Evolutionary conservation across 139 green algal species (phyloP).

Genomic region (Chara braunii): DNA sequence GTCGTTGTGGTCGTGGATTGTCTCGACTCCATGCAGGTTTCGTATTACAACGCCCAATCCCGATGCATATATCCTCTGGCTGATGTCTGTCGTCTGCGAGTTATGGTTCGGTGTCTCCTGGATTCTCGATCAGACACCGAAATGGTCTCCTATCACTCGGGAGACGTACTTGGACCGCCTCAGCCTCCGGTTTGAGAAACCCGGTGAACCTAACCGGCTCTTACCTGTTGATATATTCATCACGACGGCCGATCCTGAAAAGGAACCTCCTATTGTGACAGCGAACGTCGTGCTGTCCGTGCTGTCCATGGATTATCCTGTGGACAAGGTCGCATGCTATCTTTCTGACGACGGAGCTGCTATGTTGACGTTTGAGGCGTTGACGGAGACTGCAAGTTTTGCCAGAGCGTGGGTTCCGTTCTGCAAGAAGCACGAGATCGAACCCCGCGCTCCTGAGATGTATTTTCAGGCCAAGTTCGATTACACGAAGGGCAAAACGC

Average conservation of each 20-base stretch:
- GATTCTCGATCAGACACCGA: slow-evolving; percentile 38
- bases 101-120: slow-evolving; percentile 40
- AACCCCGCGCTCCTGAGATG: slow-evolving; percentile 24
- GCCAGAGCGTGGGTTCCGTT: slow-evolving; percentile 34
- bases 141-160: slow-evolving; percentile 31
- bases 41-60: slow-evolving; percentile 33
- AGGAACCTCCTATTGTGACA: slow-evolving; percentile 33
- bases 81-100: slow-evolving; percentile 37
- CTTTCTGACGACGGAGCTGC: slow-evolving; percentile 37
- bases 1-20: too few species aligned
- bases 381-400: slow-evolving; percentile 38
- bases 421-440: slow-evolving; percentile 35
- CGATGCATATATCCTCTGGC: slow-evolving; percentile 24
- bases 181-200: slow-evolving; percentile 12
- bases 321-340: slow-evolving; percentile 32
- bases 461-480: slow-evolving; percentile 32
- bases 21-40: too few species aligned
- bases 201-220: too few species aligned
- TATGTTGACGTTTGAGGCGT: slow-evolving; percentile 38
- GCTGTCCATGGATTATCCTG: slow-evolving; percentile 27
- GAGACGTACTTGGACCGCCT: slow-evolving; percentile 38
- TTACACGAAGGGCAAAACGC: slow-evolving; percentile 18
- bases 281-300: slow-evolving; percentile 33
- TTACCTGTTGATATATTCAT: slow-evolving; percentile 29
- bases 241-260: slow-evolving; percentile 29